phyloP scores from a whole-genome alignment of 129 eudicot genomes.

The Oenanthe sinensis region DNA sequence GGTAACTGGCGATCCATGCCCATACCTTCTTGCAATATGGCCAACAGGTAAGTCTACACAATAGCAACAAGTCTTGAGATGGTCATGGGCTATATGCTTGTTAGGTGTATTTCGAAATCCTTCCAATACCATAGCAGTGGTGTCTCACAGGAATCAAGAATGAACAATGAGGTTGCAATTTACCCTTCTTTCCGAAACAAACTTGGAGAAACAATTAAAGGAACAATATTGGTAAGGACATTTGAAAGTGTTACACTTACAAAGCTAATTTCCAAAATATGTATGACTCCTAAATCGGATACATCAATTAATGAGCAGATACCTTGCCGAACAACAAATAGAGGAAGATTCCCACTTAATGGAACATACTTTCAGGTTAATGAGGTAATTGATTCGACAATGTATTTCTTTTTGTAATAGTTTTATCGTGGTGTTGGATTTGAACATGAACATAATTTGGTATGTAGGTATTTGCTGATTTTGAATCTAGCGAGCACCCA shows the following conservation, averaged over 20 bases:
- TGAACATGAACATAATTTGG: conserved; percentile 15
- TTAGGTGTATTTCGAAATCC: conserved; percentile 12
- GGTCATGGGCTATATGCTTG: neutral
- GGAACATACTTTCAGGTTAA: conserved; percentile 50
- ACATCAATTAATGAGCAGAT: conserved; percentile 19
- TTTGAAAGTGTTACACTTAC: neutral
- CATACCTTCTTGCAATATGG: conserved; percentile 48
- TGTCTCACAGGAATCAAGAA: neutral
- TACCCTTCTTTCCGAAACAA: neutral
- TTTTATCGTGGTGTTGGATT: neutral
- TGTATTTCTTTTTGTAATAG: neutral
- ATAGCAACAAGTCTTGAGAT: neutral
- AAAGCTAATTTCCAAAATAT: neutral
- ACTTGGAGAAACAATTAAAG: conserved; percentile 13
- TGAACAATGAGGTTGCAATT: conserved; percentile 11
- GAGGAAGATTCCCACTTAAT: conserved; percentile 44
- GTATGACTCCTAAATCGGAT: neutral
- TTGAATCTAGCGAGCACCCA: conserved; percentile 43
- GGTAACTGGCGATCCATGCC: conserved; percentile 30
- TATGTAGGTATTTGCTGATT: conserved; percentile 68
- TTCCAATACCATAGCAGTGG: neutral
- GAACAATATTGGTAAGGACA: conserved; percentile 41
- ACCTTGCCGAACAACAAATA: conserved; percentile 42
- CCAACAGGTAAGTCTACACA: conserved; percentile 16
- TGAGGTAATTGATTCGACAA: conserved; percentile 23